These are phyloP conservation scores for Brassica incana DNA, from an alignment of 345 rosid species.

Conservation along the genomic window DNA sequence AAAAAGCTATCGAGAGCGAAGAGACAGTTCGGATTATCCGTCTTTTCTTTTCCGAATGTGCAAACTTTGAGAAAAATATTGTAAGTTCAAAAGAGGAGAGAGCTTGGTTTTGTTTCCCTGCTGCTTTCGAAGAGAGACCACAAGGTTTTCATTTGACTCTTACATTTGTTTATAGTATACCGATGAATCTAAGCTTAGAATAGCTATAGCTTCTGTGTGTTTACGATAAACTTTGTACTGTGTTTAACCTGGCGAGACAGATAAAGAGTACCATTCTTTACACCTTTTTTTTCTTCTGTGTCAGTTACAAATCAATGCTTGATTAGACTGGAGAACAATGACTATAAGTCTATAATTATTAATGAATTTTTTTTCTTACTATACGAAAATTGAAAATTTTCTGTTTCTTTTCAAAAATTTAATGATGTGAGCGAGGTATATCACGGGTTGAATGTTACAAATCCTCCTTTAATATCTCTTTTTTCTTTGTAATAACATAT, in stretches of 20 bases:
- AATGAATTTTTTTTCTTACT: constrained; percentile 11
- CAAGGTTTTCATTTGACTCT: background rate
- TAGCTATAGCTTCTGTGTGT: background rate
- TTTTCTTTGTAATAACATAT: no score
- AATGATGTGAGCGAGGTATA: background rate
- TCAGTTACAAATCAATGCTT: constrained; percentile 28
- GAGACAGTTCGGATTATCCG: constrained; percentile 54
- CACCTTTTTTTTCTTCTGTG: background rate
- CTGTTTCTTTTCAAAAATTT: background rate
- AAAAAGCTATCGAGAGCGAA: constrained; percentile 37
- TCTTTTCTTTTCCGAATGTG: constrained; percentile 41
- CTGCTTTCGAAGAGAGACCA: background rate
- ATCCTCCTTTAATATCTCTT: background rate
- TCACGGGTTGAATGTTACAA: constrained; percentile 34
- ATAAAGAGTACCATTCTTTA: background rate
- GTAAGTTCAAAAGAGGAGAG: background rate
- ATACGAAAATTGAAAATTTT: background rate
- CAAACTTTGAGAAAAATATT: constrained; percentile 14
- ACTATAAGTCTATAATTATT: background rate
- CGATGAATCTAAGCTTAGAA: constrained; percentile 7
- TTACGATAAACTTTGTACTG: background rate
- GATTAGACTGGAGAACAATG: constrained; percentile 29
- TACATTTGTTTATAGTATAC: background rate
- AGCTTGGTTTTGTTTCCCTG: background rate
- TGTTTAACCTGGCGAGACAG: background rate